Conservation (phyloP, 2,329 filamentous ascomycete species). For the Lachnellula willkommii region DNA sequence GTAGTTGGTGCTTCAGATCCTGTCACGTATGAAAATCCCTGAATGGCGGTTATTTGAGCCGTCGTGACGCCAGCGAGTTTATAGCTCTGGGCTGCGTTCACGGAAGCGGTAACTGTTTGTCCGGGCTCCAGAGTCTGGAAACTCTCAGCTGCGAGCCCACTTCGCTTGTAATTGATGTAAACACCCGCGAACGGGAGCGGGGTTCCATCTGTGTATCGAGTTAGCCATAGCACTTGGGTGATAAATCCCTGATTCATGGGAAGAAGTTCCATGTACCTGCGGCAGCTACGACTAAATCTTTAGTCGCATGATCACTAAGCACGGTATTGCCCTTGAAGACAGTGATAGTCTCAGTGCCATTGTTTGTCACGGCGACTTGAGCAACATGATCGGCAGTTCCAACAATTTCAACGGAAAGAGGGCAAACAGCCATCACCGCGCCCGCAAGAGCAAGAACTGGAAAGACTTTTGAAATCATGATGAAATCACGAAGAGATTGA, state of each 20-base stretch:
- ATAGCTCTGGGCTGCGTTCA: conserved; percentile 23
- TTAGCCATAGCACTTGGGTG: neutral
- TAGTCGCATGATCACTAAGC: conserved; percentile 18
- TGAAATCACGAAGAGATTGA: neutral
- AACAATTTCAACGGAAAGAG: conserved; percentile 20
- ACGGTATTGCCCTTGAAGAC: conserved; percentile 27
- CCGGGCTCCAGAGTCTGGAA: conserved; percentile 22
- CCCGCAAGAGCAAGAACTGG: conserved; percentile 19
- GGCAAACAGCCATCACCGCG: conserved; percentile 20
- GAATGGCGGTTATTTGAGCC: conserved; percentile 20
- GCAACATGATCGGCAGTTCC: conserved; percentile 17
- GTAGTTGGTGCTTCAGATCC: conserved; percentile 14
- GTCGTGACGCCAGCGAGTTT: conserved; percentile 17
- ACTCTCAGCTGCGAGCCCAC: conserved; percentile 10
- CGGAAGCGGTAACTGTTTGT: conserved; percentile 17
- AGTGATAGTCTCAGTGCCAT: conserved; percentile 17
- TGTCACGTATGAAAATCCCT: conserved; percentile 22
- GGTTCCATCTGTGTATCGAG: conserved; percentile 11
- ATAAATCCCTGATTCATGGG: neutral
- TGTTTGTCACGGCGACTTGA: conserved; percentile 22
- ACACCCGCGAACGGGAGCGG: conserved; percentile 20
- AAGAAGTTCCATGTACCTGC: conserved; percentile 10
- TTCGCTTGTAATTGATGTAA: conserved; percentile 21
- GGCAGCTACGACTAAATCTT: conserved; percentile 17
- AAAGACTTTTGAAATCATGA: conserved; percentile 22